Conservation (phyloP, 2,329 filamentous ascomycete genomes). For the Xylariaceae sp. region DNA sequence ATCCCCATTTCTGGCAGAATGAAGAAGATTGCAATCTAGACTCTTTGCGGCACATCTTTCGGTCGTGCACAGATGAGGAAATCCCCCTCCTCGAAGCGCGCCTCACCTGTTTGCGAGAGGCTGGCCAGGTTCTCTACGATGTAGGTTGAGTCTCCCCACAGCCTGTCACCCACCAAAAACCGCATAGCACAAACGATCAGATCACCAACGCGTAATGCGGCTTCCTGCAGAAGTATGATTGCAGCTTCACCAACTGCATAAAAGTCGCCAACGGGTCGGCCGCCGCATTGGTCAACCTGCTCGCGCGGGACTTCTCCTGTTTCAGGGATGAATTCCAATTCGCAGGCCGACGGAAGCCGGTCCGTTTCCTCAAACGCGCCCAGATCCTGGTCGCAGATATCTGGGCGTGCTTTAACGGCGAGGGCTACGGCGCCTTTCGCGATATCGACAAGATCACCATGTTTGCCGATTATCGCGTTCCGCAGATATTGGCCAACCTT, state of each 20-base stretch:
- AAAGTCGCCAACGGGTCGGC: slow-evolving; percentile 72
- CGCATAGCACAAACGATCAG: slow-evolving; percentile 4
- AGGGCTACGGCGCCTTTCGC: slow-evolving; percentile 71
- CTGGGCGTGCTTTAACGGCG: slow-evolving; percentile 91
- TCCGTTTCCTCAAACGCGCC: slow-evolving; percentile 87
- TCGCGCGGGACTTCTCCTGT: slow-evolving; percentile 76
- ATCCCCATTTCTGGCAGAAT: slow-evolving; percentile 79
- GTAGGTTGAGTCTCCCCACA: slow-evolving; percentile 42
- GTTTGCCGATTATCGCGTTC: slow-evolving; percentile 97
- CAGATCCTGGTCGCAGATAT: slow-evolving; percentile 95
- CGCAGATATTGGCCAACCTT: slow-evolving; percentile 82
- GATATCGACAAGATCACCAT: slow-evolving; percentile 97
- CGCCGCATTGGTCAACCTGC: slow-evolving; percentile 76
- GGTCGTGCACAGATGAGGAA: slow-evolving; percentile 78
- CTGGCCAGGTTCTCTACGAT: slow-evolving; percentile 73
- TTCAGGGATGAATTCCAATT: slow-evolving; percentile 80
- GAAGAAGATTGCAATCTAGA: slow-evolving; percentile 72
- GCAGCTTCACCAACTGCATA: slow-evolving; percentile 70
- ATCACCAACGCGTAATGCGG: slow-evolving; percentile 21
- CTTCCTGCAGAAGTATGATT: slow-evolving; percentile 62
- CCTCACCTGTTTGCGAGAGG: slow-evolving; percentile 74
- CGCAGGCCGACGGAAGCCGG: slow-evolving; percentile 61
- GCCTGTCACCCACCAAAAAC: slow-evolving; percentile 15
- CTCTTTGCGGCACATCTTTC: slow-evolving; percentile 71
- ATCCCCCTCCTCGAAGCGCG: slow-evolving; percentile 81